phyloP scores from a whole-genome alignment of 2,329 filamentous ascomycete genomes.

The Cadophora malorum region DNA sequence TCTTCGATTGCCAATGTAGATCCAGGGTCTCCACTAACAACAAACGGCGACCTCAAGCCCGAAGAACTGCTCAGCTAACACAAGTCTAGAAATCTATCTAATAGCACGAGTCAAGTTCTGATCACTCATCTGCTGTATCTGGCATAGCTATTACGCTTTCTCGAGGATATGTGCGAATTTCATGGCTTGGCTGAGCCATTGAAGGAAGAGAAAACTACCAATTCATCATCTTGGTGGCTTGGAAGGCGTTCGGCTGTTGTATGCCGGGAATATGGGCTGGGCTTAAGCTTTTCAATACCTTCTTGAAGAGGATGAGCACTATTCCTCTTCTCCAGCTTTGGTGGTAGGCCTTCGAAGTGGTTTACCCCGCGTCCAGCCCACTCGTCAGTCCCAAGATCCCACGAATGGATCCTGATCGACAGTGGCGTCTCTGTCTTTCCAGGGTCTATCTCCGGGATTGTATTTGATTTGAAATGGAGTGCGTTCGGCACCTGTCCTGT shows the following conservation, averaged over 20 bases:
- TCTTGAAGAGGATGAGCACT: neutral
- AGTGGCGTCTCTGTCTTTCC: constrained; percentile 2
- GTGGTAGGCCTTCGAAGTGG: neutral
- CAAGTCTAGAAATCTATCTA: neutral
- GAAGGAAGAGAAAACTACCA: neutral
- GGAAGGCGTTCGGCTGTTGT: constrained; percentile 2
- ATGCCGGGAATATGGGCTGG: neutral
- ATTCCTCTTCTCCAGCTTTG: neutral
- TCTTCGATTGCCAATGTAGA: neutral
- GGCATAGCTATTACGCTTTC: neutral
- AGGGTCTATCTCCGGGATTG: neutral
- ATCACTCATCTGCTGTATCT: constrained; percentile 8
- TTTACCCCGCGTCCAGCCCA: constrained; percentile 8
- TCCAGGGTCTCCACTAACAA: neutral
- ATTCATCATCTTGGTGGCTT: neutral
- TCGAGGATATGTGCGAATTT: neutral
- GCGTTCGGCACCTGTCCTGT: neutral
- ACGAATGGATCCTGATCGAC: constrained; percentile 11
- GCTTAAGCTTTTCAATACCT: neutral
- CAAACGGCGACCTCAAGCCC: neutral
- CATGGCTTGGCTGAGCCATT: constrained; percentile 11
- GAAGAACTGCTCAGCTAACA: neutral
- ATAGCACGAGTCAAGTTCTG: constrained; percentile 1
- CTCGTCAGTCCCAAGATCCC: constrained; percentile 10
- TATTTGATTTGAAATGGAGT: neutral